Base-by-base conservation (phyloP, 1,284 basidiomycete genomes). In the Ceratobasidium sp. region DNA sequence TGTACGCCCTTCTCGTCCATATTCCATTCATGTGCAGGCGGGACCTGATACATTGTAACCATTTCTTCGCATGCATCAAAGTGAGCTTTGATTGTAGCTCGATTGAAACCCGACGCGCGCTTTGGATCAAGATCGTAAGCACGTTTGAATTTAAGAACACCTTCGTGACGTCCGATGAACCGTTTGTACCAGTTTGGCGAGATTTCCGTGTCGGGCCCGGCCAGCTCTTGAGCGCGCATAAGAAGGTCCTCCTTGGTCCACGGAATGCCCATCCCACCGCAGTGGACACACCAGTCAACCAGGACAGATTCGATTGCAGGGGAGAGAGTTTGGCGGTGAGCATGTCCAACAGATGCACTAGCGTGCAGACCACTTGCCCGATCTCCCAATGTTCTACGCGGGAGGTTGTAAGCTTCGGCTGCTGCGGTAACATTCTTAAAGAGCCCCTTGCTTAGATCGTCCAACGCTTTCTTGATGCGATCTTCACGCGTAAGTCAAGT, bases 1-100 rank as follows among this genome's bases (percentile, higher is more conserved):
- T 84, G 83, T 52, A 81, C 50, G 1, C 81, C 83, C 62, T 83
- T 83, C 77, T 85, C 82, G 76, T 84, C 82, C 79, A 80, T 79
- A 57, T 82, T 82, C 54, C 79, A 81, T 15, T 80, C 59, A 57
- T 82, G 81, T 38, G 77, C 67, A 64, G 64, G 68, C 10, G 82
- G 81, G 40, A 82, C 81, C 6, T 79, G 17, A 15, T 80, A 52
- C 33, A 78, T 61, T 12, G 75, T 46, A 15, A 81, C 57, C 40
- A 78, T 40, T n/a, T 42, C 44, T 2, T 56, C 7, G 17, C n/a
- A 42, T 33, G 52, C 42, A 3, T 40, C 26, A 46, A 70, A 70
- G 17, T 70, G 52, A 44, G 38, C 17, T 70, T 28, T 13, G 12
- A 70, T 33, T 12, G 28, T 70, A 3, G 68, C 50, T 38, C 52